These are phyloP conservation scores for Mycena haematopus DNA, from an alignment of 768 basidiomycete species.

Conservation along the genomic window DNA sequence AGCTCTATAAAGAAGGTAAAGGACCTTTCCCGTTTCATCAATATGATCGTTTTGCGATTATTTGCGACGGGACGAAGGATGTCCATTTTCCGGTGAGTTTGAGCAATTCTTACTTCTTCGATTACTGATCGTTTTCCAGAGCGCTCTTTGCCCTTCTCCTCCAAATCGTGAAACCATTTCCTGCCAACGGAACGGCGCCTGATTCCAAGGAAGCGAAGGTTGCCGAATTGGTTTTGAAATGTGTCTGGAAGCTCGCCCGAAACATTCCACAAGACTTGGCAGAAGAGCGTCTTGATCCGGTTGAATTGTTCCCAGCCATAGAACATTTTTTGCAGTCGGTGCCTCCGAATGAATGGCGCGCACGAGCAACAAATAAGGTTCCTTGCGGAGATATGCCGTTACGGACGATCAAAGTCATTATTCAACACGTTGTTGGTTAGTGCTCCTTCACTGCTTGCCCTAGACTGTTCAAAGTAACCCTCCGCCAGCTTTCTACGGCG, in stretches of 20 bases:
- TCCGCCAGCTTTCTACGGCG: conserved; percentile 75
- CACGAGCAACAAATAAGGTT: conserved; percentile 86
- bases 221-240: conserved; percentile 92
- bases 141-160: conserved; percentile 83
- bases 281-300: conserved; percentile 80
- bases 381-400: conserved; percentile 98
- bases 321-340: conserved; percentile 94
- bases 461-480: conserved; percentile 19
- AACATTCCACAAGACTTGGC: conserved; percentile 92
- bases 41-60: conserved; percentile 94
- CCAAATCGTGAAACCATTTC: conserved; percentile 86
- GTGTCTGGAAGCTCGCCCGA: conserved; percentile 96
- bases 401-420: conserved; percentile 96
- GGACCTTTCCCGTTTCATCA: conserved; percentile 95
- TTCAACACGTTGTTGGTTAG: conserved; percentile 96
- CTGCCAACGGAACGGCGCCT: conserved; percentile 67
- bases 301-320: conserved; percentile 89
- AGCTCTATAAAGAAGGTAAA: conserved; percentile 83
- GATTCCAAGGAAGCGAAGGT: conserved; percentile 88
- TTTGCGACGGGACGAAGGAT: conserved; percentile 91
- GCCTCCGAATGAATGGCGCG: conserved; percentile 95
- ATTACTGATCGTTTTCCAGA: conserved; percentile 42
- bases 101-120: conserved; percentile 10
- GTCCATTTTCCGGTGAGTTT: conserved; percentile 85
- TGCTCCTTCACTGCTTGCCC: conserved; percentile 25